Conservation (phyloP, 805 yeast species). For the Naumovozyma castellii region DNA sequence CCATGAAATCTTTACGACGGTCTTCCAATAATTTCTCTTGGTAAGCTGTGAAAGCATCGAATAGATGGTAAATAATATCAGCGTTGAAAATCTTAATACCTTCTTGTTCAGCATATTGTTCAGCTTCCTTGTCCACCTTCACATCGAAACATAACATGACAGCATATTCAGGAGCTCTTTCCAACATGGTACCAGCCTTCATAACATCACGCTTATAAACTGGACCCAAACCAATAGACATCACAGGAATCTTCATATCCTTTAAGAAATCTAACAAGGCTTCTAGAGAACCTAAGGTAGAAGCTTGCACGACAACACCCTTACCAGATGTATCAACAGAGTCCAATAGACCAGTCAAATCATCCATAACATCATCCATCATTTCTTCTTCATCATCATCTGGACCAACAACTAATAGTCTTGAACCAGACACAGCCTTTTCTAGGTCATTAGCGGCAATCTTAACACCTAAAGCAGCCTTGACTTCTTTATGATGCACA, state of each 20-base stretch:
- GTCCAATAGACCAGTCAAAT: constrained; percentile 85
- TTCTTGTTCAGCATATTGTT: constrained; percentile 92
- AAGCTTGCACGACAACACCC: constrained; percentile 98
- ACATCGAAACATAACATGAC: constrained; percentile 99
- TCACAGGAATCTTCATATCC: constrained; percentile 97
- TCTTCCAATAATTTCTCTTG: constrained; percentile 81
- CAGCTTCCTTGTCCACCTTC: constrained; percentile 94
- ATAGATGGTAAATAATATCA: constrained; percentile 91
- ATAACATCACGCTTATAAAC: constrained; percentile 96
- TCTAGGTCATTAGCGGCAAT: constrained; percentile 96
- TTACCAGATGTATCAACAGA: constrained; percentile 90
- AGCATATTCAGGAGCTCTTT: constrained; percentile 89
- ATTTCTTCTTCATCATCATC: constrained; percentile 96
- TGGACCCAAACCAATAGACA: constrained; percentile 97
- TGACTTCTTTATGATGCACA: constrained; percentile 92
- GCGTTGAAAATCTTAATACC: constrained; percentile 89
- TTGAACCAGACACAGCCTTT: constrained; percentile 98
- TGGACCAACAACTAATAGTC: constrained; percentile 88
- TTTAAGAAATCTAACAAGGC: constrained; percentile 94
- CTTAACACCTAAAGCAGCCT: constrained; percentile 98
- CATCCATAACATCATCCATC: constrained; percentile 98
- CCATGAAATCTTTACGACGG: constrained; percentile 81
- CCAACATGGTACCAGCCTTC: constrained; percentile 95
- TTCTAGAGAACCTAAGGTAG: constrained; percentile 95
- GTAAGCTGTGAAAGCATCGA: constrained; percentile 88